Conservation (phyloP, 2,329 filamentous ascomycete species). For the Claviceps pazoutovae region DNA sequence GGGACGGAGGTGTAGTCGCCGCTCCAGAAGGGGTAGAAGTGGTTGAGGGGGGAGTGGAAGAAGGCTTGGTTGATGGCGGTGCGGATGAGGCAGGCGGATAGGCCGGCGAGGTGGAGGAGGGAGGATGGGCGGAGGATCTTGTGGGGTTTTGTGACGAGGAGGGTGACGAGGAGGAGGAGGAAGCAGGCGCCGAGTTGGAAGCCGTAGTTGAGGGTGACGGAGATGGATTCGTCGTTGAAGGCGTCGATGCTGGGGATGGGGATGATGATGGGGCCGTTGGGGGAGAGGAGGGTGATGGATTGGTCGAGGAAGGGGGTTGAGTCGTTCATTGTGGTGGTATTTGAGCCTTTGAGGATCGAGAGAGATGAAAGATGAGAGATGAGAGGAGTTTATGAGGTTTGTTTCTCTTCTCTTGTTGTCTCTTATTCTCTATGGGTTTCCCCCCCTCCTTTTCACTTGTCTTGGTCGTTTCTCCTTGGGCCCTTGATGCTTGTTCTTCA, state of each 20-base stretch:
- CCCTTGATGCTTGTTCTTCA: too few species aligned
- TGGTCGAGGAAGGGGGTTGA: constrained; percentile 15
- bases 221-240: constrained; percentile 18
- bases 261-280: constrained; percentile 16
- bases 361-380: neutral
- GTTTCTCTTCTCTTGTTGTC: too few species aligned
- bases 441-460: too few species aligned
- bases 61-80: constrained; percentile 42
- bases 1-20: constrained; percentile 39
- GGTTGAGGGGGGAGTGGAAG: constrained; percentile 45
- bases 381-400: too few species aligned
- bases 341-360: neutral
- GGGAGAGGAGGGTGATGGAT: constrained; percentile 19
- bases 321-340: neutral
- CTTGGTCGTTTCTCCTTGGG: too few species aligned
- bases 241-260: constrained; percentile 20
- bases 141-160: constrained; percentile 50
- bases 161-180: constrained; percentile 49
- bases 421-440: too few species aligned
- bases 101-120: constrained; percentile 46
- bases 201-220: constrained; percentile 48
- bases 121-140: constrained; percentile 54
- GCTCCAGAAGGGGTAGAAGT: constrained; percentile 46
- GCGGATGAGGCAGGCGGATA: constrained; percentile 48
- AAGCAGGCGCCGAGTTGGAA: constrained; percentile 56